A percentile compares a stretch with the other conserved stretches of the same genome.
These are phyloP conservation scores for Cyberlindnera maritima DNA, from an alignment of 805 yeast species.

Conservation along the genomic window DNA sequence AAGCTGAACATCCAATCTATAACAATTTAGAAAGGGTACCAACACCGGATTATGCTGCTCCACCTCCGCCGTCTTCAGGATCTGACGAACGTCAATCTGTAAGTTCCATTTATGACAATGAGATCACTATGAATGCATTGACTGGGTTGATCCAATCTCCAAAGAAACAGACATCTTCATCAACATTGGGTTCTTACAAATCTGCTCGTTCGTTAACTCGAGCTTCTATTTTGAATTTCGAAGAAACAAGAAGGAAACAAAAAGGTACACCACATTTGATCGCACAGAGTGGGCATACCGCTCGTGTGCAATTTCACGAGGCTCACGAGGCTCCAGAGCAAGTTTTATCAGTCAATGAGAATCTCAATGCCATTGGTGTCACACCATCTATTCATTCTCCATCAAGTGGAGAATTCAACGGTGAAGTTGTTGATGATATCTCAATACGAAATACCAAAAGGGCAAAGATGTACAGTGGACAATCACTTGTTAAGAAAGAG, in stretches of 20 bases:
- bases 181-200: slow-evolving; percentile 9
- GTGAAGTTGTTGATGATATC: slow-evolving; percentile 9
- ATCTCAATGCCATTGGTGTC: slow-evolving; percentile 5
- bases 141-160: background rate
- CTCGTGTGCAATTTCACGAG: slow-evolving; percentile 5
- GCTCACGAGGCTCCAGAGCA: too few species aligned
- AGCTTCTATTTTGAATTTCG: slow-evolving; percentile 20
- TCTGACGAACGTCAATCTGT: background rate
- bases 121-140: slow-evolving; percentile 1
- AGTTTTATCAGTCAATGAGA: background rate
- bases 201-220: slow-evolving; percentile 10
- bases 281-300: background rate
- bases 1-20: background rate
- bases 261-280: slow-evolving; percentile 24
- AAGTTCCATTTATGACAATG: background rate
- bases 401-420: slow-evolving; percentile 7
- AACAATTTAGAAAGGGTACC: slow-evolving; percentile 8
- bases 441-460: slow-evolving; percentile 5
- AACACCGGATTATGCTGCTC: slow-evolving; percentile 17
- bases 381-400: slow-evolving; percentile 18
- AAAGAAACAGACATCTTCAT: slow-evolving; percentile 4
- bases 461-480: slow-evolving; percentile 9
- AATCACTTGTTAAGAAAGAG: slow-evolving; percentile 6
- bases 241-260: slow-evolving; percentile 24
- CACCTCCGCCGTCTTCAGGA: slow-evolving; percentile 13